phyloP scores from a whole-genome alignment of 805 yeast species.

The Saccharomycopsis olivae region DNA sequence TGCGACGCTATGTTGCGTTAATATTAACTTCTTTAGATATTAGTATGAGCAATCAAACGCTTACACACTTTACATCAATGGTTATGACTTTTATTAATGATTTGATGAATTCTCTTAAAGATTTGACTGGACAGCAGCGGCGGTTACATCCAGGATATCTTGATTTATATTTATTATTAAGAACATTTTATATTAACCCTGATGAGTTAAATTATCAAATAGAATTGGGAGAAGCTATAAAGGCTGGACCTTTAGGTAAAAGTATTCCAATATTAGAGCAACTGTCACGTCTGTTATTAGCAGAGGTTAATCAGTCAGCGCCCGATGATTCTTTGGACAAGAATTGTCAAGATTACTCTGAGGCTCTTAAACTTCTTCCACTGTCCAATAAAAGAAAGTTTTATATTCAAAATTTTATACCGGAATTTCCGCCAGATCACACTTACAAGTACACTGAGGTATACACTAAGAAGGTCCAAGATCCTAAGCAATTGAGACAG shows the following conservation, averaged over 20 bases:
- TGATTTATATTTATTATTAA: conserved; percentile 11
- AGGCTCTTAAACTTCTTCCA: conserved; percentile 36
- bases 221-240: conserved; percentile 9
- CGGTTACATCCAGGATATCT: conserved; percentile 16
- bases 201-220: conserved; percentile 9
- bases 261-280: conserved; percentile 1
- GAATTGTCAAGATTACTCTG: conserved; percentile 11
- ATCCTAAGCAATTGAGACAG: conserved; percentile 61
- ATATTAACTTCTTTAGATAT: conserved; percentile 12
- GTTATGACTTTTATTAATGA: conserved; percentile 12
- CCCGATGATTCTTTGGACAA: conserved; percentile 10
- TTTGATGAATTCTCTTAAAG: conserved; percentile 5
- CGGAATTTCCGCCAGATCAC: conserved; percentile 88
- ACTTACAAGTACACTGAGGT: conserved; percentile 74
- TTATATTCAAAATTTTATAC: conserved; percentile 68
- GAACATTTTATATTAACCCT: conserved; percentile 7
- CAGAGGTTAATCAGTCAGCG: background rate
- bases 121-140: conserved; percentile 14
- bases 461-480: conserved; percentile 50
- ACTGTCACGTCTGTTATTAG: background rate
- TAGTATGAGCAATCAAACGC: conserved; percentile 7
- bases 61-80: conserved; percentile 12
- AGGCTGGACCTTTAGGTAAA: background rate
- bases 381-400: conserved; percentile 30
- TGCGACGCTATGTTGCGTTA: conserved; percentile 12